phyloP scores from a whole-genome alignment of 805 yeast genomes.

The Myxozyma neglecta region DNA sequence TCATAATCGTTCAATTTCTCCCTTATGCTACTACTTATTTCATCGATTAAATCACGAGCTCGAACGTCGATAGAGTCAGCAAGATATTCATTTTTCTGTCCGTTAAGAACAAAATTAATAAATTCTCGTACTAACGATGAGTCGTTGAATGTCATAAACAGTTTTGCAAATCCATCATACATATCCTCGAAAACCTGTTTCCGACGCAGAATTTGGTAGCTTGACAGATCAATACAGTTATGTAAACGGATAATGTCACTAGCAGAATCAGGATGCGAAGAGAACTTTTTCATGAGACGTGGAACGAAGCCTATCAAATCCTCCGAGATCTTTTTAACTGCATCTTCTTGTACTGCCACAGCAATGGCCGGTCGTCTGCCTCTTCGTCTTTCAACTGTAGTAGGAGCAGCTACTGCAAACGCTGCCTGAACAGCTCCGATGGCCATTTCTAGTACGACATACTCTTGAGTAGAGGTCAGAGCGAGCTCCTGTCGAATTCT shows the following conservation, averaged over 20 bases:
- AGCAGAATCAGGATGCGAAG: constrained; percentile 31
- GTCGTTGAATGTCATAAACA: constrained; percentile 11
- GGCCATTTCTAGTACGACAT: constrained; percentile 17
- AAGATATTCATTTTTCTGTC: constrained; percentile 14
- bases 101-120: constrained; percentile 7
- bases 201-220: constrained; percentile 28
- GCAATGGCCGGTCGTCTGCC: background rate
- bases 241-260: constrained; percentile 32
- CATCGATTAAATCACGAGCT: constrained; percentile 19
- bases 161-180: constrained; percentile 24
- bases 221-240: constrained; percentile 31
- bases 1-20: background rate
- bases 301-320: constrained; percentile 31
- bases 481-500: constrained; percentile 6
- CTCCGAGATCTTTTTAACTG: constrained; percentile 8
- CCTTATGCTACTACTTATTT: constrained; percentile 2
- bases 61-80: constrained; percentile 17
- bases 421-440: constrained; percentile 23
- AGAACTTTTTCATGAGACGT: constrained; percentile 33
- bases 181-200: constrained; percentile 34
- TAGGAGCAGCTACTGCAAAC: background rate
- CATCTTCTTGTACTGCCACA: constrained; percentile 7
- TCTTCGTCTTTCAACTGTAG: background rate
- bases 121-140: constrained; percentile 17
- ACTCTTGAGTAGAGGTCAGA: constrained; percentile 18